Conservation (phyloP, 2,329 filamentous ascomycete genomes). For the Microsporum ferrugineum region DNA sequence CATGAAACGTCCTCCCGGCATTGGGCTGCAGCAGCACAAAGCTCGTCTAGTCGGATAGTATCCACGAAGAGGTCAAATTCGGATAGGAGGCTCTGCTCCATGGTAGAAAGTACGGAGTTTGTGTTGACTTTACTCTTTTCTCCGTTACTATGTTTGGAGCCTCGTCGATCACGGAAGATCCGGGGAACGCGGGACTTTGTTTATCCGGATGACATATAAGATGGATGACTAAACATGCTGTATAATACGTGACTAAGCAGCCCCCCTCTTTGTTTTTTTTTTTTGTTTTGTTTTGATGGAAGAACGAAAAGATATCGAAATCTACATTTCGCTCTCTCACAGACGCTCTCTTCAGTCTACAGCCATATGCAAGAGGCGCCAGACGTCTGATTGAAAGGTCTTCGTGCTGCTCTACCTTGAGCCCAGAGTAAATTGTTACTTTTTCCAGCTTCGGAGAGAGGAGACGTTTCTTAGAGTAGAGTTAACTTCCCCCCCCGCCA, state of each 20-base stretch:
- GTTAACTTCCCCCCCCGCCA: slow-evolving; percentile 26
- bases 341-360: neutral
- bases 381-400: neutral
- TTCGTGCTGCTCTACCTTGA: neutral
- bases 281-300: neutral
- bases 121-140: neutral
- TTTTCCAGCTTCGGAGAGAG: neutral
- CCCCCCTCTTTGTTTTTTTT: neutral
- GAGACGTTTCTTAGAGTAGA: slow-evolving; percentile 18
- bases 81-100: too few relatives aligned
- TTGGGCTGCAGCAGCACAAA: too few relatives aligned
- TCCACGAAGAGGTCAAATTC: too few relatives aligned
- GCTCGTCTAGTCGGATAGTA: too few relatives aligned
- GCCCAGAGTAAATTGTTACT: neutral
- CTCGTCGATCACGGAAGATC: slow-evolving; percentile 9
- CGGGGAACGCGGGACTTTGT: slow-evolving; percentile 3
- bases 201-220: neutral
- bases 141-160: neutral
- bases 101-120: too few relatives aligned
- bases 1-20: too few relatives aligned
- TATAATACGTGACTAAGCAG: neutral
- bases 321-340: neutral
- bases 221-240: slow-evolving; percentile 1
- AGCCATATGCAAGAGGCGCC: neutral
- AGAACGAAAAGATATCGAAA: neutral